phyloP scores from a whole-genome alignment of 2,329 filamentous ascomycete species.

The Penicillium vulpinum region DNA sequence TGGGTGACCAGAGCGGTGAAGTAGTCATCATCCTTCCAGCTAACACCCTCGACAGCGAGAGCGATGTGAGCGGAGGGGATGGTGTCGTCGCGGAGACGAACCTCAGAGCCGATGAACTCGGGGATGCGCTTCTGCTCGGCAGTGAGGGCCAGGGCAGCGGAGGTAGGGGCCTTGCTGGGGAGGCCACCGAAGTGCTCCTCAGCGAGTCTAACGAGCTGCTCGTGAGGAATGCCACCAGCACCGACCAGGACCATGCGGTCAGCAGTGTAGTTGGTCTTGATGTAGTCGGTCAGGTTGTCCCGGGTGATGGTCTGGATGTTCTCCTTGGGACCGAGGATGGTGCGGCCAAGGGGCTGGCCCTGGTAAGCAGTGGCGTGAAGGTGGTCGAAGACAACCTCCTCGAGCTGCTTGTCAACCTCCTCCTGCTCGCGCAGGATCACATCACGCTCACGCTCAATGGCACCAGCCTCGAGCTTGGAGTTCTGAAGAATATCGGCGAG shows the following conservation, averaged over 20 bases:
- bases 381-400: slow-evolving; percentile 99
- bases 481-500: slow-evolving; percentile 99
- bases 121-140: slow-evolving; percentile 81
- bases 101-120: slow-evolving; percentile 94
- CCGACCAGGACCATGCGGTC: slow-evolving; percentile 99
- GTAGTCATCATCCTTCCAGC: slow-evolving; percentile 99
- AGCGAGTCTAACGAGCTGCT: slow-evolving; percentile 90
- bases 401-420: slow-evolving; percentile 99
- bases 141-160: slow-evolving; percentile 68
- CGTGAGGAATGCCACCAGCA: slow-evolving; percentile 89
- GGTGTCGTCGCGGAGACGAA: slow-evolving; percentile 93
- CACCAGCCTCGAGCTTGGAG: slow-evolving; percentile 90
- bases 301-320: slow-evolving; percentile 97
- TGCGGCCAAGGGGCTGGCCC: slow-evolving; percentile 91
- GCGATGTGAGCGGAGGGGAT: slow-evolving; percentile 96
- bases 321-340: slow-evolving; percentile 94
- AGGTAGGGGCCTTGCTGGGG: slow-evolving; percentile 72
- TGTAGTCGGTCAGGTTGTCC: slow-evolving; percentile 89
- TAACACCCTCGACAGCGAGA: slow-evolving; percentile 97
- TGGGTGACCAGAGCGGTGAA: slow-evolving; percentile 97
- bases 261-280: slow-evolving; percentile 99
- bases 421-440: slow-evolving; percentile 98
- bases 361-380: slow-evolving; percentile 98
- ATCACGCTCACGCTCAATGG: slow-evolving; percentile 96
- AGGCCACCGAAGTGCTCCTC: slow-evolving; percentile 91